Evolutionary conservation across 2,329 filamentous ascomycete genomes (phyloP).

Genomic region (Ceratocystis harringtonii): DNA sequence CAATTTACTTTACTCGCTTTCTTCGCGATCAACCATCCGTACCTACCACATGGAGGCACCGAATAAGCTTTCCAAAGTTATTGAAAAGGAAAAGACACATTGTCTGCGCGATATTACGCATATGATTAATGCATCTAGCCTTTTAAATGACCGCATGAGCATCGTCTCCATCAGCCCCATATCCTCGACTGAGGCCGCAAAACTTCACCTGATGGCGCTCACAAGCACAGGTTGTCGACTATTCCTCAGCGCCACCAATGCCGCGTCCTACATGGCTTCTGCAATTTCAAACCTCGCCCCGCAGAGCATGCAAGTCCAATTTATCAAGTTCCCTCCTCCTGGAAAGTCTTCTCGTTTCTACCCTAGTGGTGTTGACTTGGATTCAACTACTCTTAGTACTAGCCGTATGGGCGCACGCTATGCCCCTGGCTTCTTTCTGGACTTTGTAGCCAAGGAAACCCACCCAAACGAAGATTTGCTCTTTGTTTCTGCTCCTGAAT

Average conservation of each 20-base stretch:
- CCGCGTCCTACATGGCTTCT: constrained; percentile 49
- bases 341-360: constrained; percentile 24
- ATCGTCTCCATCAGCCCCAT: constrained; percentile 83
- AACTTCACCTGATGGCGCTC: constrained; percentile 77
- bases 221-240: constrained; percentile 83
- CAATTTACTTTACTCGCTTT: constrained; percentile 81
- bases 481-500: constrained; percentile 78
- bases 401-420: constrained; percentile 47
- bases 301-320: constrained; percentile 94
- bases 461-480: constrained; percentile 48
- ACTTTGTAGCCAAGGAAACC: constrained; percentile 54
- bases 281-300: constrained; percentile 51
- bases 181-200: constrained; percentile 59
- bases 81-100: constrained; percentile 47
- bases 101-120: constrained; percentile 65
- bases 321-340: constrained; percentile 80
- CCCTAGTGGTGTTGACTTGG: constrained; percentile 32
- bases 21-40: constrained; percentile 72
- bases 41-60: constrained; percentile 71
- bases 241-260: constrained; percentile 79
- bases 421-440: constrained; percentile 81
- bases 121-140: constrained; percentile 58
- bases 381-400: constrained; percentile 33
- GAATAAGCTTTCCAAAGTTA: constrained; percentile 46
- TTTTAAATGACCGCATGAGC: constrained; percentile 53